These are phyloP conservation scores for Lactarius pseudohatsudake DNA, from an alignment of 768 basidiomycete genomes.

Conservation along the genomic window DNA sequence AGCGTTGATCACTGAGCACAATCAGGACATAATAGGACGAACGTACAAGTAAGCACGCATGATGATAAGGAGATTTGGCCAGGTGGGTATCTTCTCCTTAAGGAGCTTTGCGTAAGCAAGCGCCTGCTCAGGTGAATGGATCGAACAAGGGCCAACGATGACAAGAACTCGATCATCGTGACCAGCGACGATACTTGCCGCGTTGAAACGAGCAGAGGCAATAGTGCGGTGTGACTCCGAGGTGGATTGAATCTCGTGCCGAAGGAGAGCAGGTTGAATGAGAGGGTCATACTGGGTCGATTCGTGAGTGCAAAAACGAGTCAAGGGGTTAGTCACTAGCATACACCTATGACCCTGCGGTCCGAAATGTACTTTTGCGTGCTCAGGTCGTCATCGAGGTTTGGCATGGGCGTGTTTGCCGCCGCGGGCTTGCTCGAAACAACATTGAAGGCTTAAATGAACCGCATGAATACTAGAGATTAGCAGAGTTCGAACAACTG, in stretches of 20 bases:
- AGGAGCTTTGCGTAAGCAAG: constrained; percentile 76
- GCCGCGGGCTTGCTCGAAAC: not conserved
- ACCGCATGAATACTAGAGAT: not conserved
- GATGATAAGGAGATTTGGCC: constrained; percentile 81
- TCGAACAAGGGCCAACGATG: constrained; percentile 94
- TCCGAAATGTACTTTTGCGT: constrained; percentile 78
- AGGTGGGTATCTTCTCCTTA: constrained; percentile 61
- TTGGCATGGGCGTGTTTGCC: constrained; percentile 52
- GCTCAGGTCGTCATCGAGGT: constrained; percentile 62
- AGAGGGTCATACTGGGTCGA: constrained; percentile 87
- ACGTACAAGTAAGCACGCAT: constrained; percentile 98
- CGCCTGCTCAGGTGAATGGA: constrained; percentile 86
- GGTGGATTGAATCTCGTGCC: constrained; percentile 79
- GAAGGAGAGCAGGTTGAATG: constrained; percentile 86
- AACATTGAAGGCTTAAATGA: not conserved
- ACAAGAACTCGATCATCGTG: constrained; percentile 86
- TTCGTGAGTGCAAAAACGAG: constrained; percentile 12
- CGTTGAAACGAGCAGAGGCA: constrained; percentile 71
- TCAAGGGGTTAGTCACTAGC: constrained; percentile 33
- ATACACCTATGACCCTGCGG: constrained; percentile 74
- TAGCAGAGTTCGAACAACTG: not conserved
- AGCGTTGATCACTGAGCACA: constrained; percentile 34
- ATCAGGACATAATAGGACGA: constrained; percentile 18
- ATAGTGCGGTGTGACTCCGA: constrained; percentile 69
- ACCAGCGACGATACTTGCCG: constrained; percentile 79